Conservation (phyloP, 2,329 filamentous ascomycete genomes). For the Eutypa lata region DNA sequence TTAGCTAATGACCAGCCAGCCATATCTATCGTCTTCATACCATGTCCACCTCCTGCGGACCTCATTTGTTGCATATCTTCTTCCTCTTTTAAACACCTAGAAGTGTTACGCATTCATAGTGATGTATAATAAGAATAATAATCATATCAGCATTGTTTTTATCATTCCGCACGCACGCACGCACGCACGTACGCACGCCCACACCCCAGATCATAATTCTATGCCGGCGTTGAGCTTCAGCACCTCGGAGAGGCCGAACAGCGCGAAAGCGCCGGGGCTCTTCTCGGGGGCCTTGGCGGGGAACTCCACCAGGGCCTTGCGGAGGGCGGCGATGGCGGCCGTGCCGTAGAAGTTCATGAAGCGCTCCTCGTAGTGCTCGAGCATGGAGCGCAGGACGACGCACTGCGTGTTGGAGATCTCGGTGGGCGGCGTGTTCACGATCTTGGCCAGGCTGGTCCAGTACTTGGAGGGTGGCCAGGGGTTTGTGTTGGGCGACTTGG, state of each 20-base stretch:
- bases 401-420: slow-evolving; percentile 73
- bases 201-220: slow-evolving; percentile 30
- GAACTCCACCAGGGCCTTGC: slow-evolving; percentile 70
- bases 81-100: background rate
- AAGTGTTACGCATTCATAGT: too few relatives aligned
- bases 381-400: slow-evolving; percentile 67
- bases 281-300: slow-evolving; percentile 52
- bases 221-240: slow-evolving; percentile 50
- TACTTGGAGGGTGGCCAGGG: slow-evolving; percentile 77
- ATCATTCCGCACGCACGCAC: too few relatives aligned
- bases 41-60: background rate
- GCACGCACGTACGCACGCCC: too few relatives aligned
- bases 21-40: background rate
- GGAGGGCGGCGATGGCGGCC: slow-evolving; percentile 67
- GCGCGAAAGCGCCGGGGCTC: slow-evolving; percentile 46
- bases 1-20: too few relatives aligned
- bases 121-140: too few relatives aligned
- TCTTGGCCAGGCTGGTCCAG: slow-evolving; percentile 74
- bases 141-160: too few relatives aligned
- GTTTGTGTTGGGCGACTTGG: slow-evolving; percentile 63
- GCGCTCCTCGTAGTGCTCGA: slow-evolving; percentile 68
- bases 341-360: slow-evolving; percentile 81
- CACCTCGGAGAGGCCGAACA: slow-evolving; percentile 52
- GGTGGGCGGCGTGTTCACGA: slow-evolving; percentile 69
- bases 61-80: background rate